phyloP scores from a whole-genome alignment of 2,329 filamentous ascomycete species.

The Scytalidium sp. region DNA sequence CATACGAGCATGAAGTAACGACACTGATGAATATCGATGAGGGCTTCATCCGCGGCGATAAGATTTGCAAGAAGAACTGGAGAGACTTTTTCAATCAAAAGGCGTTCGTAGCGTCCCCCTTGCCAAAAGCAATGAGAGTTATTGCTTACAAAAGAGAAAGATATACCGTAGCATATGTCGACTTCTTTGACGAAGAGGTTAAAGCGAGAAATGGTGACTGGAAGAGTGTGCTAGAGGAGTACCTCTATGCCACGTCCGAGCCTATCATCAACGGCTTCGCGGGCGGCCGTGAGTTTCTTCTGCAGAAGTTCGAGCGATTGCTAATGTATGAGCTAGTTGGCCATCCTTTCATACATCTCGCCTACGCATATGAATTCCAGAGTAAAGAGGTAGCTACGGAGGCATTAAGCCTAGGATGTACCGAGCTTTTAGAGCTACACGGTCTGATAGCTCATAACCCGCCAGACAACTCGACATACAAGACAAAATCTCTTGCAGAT shows the following conservation, averaged over 20 bases:
- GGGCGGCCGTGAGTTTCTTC: slow-evolving; percentile 5
- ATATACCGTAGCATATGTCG: slow-evolving; percentile 12
- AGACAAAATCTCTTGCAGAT: slow-evolving; percentile 33
- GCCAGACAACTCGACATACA: slow-evolving; percentile 31
- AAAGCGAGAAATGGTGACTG: slow-evolving; percentile 11
- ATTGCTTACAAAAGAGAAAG: no score
- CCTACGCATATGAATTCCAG: slow-evolving; percentile 60
- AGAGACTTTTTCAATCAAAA: no score
- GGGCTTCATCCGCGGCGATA: no score
- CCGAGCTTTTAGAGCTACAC: background rate
- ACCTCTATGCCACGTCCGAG: slow-evolving; percentile 18
- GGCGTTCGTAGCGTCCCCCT: no score
- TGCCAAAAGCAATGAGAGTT: no score
- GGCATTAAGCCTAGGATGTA: slow-evolving; percentile 59
- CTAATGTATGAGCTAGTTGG: slow-evolving; percentile 44
- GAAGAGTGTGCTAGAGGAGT: slow-evolving; percentile 15
- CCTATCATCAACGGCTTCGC: slow-evolving; percentile 14
- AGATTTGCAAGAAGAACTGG: no score
- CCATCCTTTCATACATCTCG: slow-evolving; percentile 66
- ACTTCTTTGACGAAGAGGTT: slow-evolving; percentile 16
- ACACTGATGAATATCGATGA: no score
- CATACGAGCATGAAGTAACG: no score
- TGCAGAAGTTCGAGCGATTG: background rate
- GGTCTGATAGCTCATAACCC: slow-evolving; percentile 26
- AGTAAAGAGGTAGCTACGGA: slow-evolving; percentile 65